Percentiles rank a stretch among this genome's conserved stretches.
Evolutionary conservation across 805 yeast species (phyloP).

Genomic region (Starmerella tilneyi): DNA sequence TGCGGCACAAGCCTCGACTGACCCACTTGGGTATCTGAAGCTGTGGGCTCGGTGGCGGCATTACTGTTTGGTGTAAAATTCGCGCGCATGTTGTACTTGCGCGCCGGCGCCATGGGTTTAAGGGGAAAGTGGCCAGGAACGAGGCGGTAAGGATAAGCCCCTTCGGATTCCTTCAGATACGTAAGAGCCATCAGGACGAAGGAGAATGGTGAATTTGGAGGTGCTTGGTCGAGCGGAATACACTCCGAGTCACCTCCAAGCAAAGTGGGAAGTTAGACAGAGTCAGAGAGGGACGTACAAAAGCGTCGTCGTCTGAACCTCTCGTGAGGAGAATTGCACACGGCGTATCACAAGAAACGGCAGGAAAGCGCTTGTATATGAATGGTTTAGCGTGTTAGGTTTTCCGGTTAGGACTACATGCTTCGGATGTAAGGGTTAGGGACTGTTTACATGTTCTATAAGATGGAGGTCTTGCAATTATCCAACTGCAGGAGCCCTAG

Average conservation of each 20-base stretch:
- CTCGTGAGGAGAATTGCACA: no score
- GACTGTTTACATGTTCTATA: not conserved
- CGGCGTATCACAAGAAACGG: not conserved
- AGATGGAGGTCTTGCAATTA: slow-evolving; percentile 4
- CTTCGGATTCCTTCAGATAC: slow-evolving; percentile 1
- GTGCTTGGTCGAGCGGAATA: not conserved
- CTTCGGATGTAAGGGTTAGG: slow-evolving; percentile 6
- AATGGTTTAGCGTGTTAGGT: not conserved
- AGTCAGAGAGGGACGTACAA: no score
- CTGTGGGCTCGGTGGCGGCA: not conserved
- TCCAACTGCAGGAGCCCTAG: slow-evolving; percentile 8
- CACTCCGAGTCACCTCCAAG: not conserved
- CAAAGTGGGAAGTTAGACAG: no score
- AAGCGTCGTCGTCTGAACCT: no score
- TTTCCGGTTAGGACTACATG: not conserved
- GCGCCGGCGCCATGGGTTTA: not conserved
- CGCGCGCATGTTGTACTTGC: slow-evolving; percentile 4
- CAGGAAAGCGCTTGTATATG: not conserved
- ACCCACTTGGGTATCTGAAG: not conserved
- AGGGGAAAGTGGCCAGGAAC: slow-evolving; percentile 1
- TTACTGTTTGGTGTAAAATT: not conserved
- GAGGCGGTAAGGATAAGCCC: not conserved
- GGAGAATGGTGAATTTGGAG: not conserved
- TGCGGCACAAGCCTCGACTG: no score
- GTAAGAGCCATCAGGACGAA: slow-evolving; percentile 2